These are phyloP conservation scores for Mycosphaerelloides madeirae DNA, from an alignment of 2,329 filamentous ascomycete species.

Conservation along the genomic window DNA sequence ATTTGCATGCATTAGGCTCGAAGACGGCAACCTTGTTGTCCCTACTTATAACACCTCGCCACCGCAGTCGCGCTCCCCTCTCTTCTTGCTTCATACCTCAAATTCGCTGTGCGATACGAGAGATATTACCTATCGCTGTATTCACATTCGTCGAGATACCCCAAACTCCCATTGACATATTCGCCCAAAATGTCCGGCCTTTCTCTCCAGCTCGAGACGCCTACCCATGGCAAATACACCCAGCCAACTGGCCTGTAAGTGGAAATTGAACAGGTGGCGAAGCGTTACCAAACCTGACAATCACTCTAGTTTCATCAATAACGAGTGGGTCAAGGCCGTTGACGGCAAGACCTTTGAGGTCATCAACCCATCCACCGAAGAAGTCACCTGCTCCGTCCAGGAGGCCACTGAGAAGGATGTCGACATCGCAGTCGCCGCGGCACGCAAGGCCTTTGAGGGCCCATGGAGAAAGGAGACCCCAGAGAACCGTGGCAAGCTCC, in stretches of 20 bases:
- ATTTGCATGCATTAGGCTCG: too few relatives aligned
- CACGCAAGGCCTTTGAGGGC: slow-evolving; percentile 78
- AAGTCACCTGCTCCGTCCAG: slow-evolving; percentile 74
- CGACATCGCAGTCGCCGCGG: slow-evolving; percentile 74
- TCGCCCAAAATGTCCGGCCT: slow-evolving; percentile 39
- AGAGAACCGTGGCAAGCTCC: slow-evolving; percentile 61
- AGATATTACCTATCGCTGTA: background rate
- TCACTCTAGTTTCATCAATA: slow-evolving; percentile 73
- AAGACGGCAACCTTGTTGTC: too few relatives aligned
- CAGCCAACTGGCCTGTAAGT: slow-evolving; percentile 53
- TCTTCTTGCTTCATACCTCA: slow-evolving; percentile 7
- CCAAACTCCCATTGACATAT: slow-evolving; percentile 8
- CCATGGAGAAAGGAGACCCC: slow-evolving; percentile 65
- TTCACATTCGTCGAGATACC: slow-evolving; percentile 20
- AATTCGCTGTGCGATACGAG: slow-evolving; percentile 21
- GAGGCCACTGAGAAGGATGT: slow-evolving; percentile 86
- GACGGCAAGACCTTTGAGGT: slow-evolving; percentile 90
- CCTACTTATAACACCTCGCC: slow-evolving; percentile 15
- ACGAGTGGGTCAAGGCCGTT: slow-evolving; percentile 77
- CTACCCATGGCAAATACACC: slow-evolving; percentile 55
- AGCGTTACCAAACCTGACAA: slow-evolving; percentile 1
- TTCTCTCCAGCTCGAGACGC: slow-evolving; percentile 62
- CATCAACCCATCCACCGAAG: slow-evolving; percentile 81
- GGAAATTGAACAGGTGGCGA: background rate
- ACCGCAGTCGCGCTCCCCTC: slow-evolving; percentile 2